These are phyloP conservation scores for Blastobotrys buckinghamii DNA, from an alignment of 1,139 yeast genomes.

Conservation along the genomic window DNA sequence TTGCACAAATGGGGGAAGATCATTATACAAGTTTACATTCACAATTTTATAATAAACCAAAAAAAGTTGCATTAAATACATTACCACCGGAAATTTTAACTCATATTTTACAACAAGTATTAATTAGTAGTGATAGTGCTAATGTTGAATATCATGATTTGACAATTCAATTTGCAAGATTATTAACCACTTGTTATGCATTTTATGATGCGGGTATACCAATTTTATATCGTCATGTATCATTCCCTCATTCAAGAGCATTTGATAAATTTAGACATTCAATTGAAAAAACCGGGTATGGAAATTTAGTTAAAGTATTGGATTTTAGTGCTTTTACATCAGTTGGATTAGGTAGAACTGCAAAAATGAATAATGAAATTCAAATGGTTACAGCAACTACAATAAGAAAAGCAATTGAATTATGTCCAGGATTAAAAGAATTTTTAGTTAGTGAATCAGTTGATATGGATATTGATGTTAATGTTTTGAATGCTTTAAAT, in stretches of 20 bases:
- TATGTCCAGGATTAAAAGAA: constrained; percentile 64
- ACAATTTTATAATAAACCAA: constrained; percentile 3
- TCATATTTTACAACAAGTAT: constrained; percentile 29
- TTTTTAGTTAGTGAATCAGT: constrained; percentile 81
- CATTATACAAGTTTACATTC: constrained; percentile 4
- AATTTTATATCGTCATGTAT: constrained; percentile 57
- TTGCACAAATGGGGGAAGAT: constrained; percentile 9
- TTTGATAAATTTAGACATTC: constrained; percentile 67
- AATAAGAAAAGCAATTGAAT: constrained; percentile 51
- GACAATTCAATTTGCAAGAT: constrained; percentile 21
- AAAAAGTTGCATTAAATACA: constrained; percentile 16
- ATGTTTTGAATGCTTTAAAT: constrained; percentile 55
- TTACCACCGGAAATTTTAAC: constrained; percentile 33
- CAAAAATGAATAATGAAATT: constrained; percentile 83
- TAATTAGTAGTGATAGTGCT: constrained; percentile 17
- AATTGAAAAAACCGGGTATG: constrained; percentile 47
- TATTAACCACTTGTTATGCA: constrained; percentile 30
- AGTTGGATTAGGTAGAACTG: constrained; percentile 84
- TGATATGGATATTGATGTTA: constrained; percentile 70
- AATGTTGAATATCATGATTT: constrained; percentile 12
- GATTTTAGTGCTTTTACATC: constrained; percentile 89
- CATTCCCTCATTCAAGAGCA: constrained; percentile 75
- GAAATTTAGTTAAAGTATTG: constrained; percentile 65
- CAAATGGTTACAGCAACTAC: constrained; percentile 83
- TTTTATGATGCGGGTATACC: constrained; percentile 36